phyloP scores from a whole-genome alignment of 2,329 filamentous ascomycete species.

The Colletotrichum cereale region DNA sequence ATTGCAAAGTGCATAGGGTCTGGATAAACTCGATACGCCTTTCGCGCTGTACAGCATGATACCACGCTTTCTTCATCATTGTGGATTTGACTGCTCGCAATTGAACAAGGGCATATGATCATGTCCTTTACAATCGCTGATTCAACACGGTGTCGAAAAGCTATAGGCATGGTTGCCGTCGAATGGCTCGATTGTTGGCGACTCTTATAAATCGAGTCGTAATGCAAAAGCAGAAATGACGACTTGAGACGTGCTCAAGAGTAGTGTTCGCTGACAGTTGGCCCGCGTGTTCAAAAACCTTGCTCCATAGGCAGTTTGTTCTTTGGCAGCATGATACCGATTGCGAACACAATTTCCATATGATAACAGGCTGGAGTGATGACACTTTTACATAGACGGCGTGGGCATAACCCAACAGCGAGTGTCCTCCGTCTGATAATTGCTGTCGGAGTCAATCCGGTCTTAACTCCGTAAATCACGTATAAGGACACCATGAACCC shows the following conservation, averaged over 20 bases:
- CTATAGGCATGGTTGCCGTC: fast-evolving
- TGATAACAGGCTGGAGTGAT: background rate
- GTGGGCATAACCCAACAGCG: background rate
- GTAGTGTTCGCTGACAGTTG: background rate
- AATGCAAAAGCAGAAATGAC: background rate
- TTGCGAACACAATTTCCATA: background rate
- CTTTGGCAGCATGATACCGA: background rate
- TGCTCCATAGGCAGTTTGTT: background rate
- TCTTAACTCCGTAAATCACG: background rate
- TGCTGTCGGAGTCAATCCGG: background rate
- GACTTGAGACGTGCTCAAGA: background rate
- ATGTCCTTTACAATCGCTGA: background rate
- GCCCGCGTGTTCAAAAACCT: background rate
- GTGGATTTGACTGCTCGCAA: background rate
- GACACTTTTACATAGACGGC: background rate
- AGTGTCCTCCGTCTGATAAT: background rate
- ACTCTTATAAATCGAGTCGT: background rate
- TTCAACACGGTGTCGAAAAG: background rate
- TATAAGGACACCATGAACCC: background rate
- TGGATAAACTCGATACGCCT: background rate
- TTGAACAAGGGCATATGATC: background rate
- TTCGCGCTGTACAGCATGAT: background rate
- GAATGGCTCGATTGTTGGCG: background rate
- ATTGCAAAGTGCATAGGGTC: too few relatives aligned
- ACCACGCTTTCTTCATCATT: background rate